These are phyloP conservation scores for Phascolomyces articulosus DNA, from an alignment of 371 early-diverging fungal species.

Conservation along the genomic window DNA sequence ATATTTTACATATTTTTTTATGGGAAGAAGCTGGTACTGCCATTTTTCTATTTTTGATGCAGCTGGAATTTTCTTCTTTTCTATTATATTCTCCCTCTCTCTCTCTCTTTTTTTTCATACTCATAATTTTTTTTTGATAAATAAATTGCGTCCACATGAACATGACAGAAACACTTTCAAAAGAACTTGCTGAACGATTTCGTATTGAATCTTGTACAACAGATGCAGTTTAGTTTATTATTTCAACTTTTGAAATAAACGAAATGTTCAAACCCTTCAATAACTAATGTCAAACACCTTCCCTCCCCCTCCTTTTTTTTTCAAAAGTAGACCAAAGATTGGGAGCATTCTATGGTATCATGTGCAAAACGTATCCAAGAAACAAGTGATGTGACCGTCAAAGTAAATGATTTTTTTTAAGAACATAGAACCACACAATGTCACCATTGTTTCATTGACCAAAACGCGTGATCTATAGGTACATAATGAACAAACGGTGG, in stretches of 20 bases:
- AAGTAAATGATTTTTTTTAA: constrained; percentile 19
- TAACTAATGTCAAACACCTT: no score
- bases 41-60: background rate
- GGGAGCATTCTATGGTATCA: constrained; percentile 12
- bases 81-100: background rate
- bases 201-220: constrained; percentile 19
- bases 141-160: background rate
- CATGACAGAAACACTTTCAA: background rate
- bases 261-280: background rate
- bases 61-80: background rate
- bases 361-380: constrained; percentile 28
- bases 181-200: constrained; percentile 24
- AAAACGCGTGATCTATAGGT: constrained; percentile 12
- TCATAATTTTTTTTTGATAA: background rate
- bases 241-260: background rate
- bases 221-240: constrained; percentile 18
- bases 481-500: constrained; percentile 20
- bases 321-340: constrained; percentile 23
- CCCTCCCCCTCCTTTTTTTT: no score
- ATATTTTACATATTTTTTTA: no score
- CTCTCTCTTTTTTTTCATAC: background rate
- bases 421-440: no score
- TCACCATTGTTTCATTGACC: no score
- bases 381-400: constrained; percentile 15
- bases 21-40: no score